A percentile compares a stretch with the other conserved stretches of the same genome.
These are phyloP conservation scores for Hamigera avellanea DNA, from an alignment of 495 filamentous ascomycete genomes.

Conservation along the genomic window DNA sequence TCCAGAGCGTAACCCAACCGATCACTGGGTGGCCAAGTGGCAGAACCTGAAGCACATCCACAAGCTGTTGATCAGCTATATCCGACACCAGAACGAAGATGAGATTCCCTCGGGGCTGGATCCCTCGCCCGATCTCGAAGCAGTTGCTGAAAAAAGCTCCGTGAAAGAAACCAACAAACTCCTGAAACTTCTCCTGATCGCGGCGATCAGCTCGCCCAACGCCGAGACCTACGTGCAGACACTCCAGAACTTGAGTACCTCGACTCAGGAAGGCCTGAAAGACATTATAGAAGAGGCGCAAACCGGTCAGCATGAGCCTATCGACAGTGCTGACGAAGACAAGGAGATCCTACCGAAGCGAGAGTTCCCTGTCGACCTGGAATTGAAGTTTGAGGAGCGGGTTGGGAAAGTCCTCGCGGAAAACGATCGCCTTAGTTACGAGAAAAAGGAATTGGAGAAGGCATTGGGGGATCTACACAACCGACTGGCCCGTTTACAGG, in stretches of 20 bases:
- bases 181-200: conserved; percentile 50
- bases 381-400: conserved; percentile 42
- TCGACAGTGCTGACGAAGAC: conserved; percentile 25
- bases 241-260: conserved; percentile 33
- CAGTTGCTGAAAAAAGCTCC: conserved; percentile 38
- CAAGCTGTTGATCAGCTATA: conserved; percentile 53
- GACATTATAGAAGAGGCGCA: conserved; percentile 40
- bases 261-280: conserved; percentile 35
- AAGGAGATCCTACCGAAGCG: conserved; percentile 21
- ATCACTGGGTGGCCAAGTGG: conserved; percentile 39
- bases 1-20: conserved; percentile 41
- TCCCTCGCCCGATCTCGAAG: conserved; percentile 44
- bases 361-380: conserved; percentile 30
- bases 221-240: conserved; percentile 42
- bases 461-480: conserved; percentile 42
- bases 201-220: conserved; percentile 47
- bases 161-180: conserved; percentile 41
- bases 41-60: conserved; percentile 59
- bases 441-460: conserved; percentile 41
- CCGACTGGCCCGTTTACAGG: conserved; percentile 44
- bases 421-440: conserved; percentile 37
- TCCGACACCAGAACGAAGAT: conserved; percentile 43
- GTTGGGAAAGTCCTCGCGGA: conserved; percentile 39
- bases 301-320: conserved; percentile 24
- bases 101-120: conserved; percentile 35